Evolutionary conservation across 2,329 filamentous ascomycete species (phyloP).

Genomic region (Alternaria arbusti): DNA sequence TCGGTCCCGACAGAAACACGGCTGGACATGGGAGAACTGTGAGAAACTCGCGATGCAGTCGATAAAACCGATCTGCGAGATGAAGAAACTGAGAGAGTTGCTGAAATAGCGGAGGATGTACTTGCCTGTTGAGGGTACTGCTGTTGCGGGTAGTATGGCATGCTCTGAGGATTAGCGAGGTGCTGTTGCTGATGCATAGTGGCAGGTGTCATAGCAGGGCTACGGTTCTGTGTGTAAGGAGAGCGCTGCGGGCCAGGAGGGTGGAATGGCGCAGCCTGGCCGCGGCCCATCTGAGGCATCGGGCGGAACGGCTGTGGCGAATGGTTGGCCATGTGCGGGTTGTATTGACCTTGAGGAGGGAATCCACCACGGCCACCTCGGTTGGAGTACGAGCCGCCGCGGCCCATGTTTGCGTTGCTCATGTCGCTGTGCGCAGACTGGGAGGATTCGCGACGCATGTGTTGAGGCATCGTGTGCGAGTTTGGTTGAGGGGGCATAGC

Average conservation of each 20-base stretch:
- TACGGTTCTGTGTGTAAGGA: constrained; percentile 63
- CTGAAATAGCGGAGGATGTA: constrained; percentile 55
- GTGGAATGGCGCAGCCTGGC: constrained; percentile 61
- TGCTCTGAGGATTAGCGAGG: constrained; percentile 60
- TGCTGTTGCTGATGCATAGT: constrained; percentile 70
- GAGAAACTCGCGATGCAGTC: constrained; percentile 20
- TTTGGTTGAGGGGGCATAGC: constrained; percentile 60
- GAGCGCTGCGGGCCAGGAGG: constrained; percentile 61
- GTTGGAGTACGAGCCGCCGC: constrained; percentile 47
- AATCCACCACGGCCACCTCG: constrained; percentile 58
- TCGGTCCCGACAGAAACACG: constrained; percentile 20
- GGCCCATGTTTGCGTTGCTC: constrained; percentile 62
- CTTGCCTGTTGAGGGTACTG: constrained; percentile 68
- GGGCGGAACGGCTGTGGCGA: constrained; percentile 63
- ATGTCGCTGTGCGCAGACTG: constrained; percentile 81
- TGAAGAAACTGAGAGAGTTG: constrained; percentile 19
- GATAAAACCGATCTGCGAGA: constrained; percentile 27
- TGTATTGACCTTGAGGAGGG: constrained; percentile 55
- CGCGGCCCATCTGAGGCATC: constrained; percentile 58
- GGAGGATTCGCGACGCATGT: constrained; percentile 85
- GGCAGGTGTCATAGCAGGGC: constrained; percentile 64
- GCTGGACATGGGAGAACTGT: constrained; percentile 10
- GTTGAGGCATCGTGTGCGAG: constrained; percentile 59
- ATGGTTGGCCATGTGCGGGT: constrained; percentile 48
- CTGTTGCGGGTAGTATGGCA: constrained; percentile 67